These are phyloP conservation scores for Tolypocladium tundrense DNA, from an alignment of 2,329 filamentous ascomycete species.

Conservation along the genomic window DNA sequence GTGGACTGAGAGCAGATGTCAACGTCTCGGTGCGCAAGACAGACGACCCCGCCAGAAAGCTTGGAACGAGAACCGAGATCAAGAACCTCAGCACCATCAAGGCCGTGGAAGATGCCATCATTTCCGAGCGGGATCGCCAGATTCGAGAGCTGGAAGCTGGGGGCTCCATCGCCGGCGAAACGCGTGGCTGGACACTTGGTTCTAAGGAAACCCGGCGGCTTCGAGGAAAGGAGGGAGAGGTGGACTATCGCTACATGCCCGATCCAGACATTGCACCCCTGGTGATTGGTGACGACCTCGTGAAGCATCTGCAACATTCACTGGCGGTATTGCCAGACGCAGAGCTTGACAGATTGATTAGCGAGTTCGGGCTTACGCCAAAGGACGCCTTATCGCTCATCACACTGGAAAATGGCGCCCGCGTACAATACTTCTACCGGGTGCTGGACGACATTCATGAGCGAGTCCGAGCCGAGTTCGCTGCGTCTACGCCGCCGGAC, in stretches of 20 bases:
- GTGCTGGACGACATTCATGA: conserved; percentile 42
- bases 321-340: conserved; percentile 65
- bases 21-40: conserved; percentile 76
- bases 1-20: conserved; percentile 84
- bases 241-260: conserved; percentile 98
- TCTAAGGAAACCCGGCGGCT: conserved; percentile 71
- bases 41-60: conserved; percentile 27
- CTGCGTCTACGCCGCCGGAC: conserved; percentile 10
- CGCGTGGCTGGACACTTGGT: conserved; percentile 83
- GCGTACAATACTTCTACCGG: conserved; percentile 72
- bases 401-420: conserved; percentile 64
- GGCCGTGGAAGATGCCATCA: conserved; percentile 87
- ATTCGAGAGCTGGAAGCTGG: conserved; percentile 70
- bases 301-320: conserved; percentile 50
- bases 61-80: conserved; percentile 90
- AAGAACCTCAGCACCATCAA: conserved; percentile 96
- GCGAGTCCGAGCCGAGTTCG: conserved; percentile 12
- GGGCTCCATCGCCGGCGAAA: conserved; percentile 71
- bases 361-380: conserved; percentile 55
- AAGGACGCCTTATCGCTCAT: conserved; percentile 81
- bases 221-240: conserved; percentile 89
- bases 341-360: conserved; percentile 51
- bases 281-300: conserved; percentile 59
- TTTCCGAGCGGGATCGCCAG: conserved; percentile 82
- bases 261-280: conserved; percentile 84